Conservation (phyloP, 2,329 filamentous ascomycete genomes). For the Zymoseptoria brevis region DNA sequence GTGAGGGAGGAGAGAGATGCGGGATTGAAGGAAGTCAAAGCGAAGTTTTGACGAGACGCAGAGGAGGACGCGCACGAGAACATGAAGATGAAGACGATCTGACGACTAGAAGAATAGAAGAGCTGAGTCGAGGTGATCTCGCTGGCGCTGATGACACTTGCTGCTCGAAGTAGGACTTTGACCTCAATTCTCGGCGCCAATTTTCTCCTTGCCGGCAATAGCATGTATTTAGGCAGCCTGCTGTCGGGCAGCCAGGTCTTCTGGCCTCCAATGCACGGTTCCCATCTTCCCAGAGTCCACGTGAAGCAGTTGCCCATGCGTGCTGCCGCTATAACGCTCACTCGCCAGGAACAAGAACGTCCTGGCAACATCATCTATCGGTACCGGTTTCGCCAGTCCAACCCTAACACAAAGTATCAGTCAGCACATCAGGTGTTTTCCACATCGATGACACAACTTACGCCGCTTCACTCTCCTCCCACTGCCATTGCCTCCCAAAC, state of each 20-base stretch:
- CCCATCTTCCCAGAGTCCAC: constrained; percentile 42
- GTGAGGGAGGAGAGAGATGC: constrained; percentile 14
- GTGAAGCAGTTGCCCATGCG: constrained; percentile 39
- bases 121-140: neutral
- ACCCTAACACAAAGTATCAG: constrained; percentile 2
- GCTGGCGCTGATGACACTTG: neutral
- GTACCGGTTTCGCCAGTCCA: constrained; percentile 33
- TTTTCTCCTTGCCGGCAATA: neutral
- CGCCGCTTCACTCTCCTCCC: constrained; percentile 38
- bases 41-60: neutral
- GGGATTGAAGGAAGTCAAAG: constrained; percentile 1
- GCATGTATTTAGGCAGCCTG: neutral
- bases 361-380: constrained; percentile 36
- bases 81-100: neutral
- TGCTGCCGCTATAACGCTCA: constrained; percentile 37
- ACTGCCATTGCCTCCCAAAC: constrained; percentile 33
- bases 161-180: neutral
- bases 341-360: constrained; percentile 41
- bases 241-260: constrained; percentile 4
- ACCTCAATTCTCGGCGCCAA: neutral
- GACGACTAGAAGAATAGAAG: neutral
- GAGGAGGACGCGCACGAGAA: neutral
- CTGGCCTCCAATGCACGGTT: constrained; percentile 14
- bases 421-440: neutral
- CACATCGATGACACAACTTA: constrained; percentile 9